Evolutionary conservation across 768 basidiomycete genomes (phyloP), one percentile per base, ranked within the genome.

Genomic region (Collybia sordida): DNA sequence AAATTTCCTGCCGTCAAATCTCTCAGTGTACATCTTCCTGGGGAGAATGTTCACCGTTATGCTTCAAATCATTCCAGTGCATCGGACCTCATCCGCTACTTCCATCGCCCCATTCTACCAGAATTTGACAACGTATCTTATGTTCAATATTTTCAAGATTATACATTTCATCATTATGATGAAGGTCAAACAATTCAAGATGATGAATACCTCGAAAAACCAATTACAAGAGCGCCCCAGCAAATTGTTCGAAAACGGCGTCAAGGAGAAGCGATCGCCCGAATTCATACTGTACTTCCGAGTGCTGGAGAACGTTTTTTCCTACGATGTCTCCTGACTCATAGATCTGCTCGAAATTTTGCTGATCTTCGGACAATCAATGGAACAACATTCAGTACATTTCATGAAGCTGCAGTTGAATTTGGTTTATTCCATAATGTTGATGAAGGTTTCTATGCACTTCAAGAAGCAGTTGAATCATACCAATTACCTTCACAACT

Each of bases 1-100:
- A 72, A 72, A 42, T 46, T 58, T 0, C 73, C 73, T 19, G 52
- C 60, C 0, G 70, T 75, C 0, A 67, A 63, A 0, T 8, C 59
- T 0, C 59, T 73, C 0, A 64, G 66, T 0, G 55, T 75, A 15
- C 73, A 75, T 51, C 54, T 67, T 0, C 54, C 55, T 0, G 28
- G 35, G 6, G 31, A n/a, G 3, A 48, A 23, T 3, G 56, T 60
- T 18, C 57, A 54, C 6, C 69, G 64, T 47, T 70, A 68, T 47
- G 36, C 11, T 1, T 3, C 27, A 2, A 4, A 25, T 2, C 50
- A 49, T 8, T 35, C 25, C 5, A 36, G 37, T 12, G 42, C 60
- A 0, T 62, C 61, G 0, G 41, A 52, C 2, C 46, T 63, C 1
- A 45, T 61, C n/a, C 55, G 54, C 4, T 62, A 62, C 42, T 59